Evolutionary conservation across 208 protist genomes (phyloP), one percentile per base, ranked within the genome.

Genomic region (Trypanosoma vivax): DNA sequence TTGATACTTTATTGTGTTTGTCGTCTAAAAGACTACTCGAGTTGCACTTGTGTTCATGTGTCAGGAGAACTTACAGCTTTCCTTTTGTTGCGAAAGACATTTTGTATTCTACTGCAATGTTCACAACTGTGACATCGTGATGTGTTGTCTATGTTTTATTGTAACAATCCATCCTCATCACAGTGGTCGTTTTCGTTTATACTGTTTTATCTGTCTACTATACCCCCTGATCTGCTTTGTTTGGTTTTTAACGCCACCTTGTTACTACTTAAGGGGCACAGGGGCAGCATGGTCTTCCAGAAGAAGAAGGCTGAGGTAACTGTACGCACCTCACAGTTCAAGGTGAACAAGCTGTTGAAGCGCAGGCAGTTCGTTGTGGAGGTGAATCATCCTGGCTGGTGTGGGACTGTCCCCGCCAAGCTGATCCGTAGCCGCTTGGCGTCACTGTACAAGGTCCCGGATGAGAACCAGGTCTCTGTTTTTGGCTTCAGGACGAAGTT

Each of bases 301-400:
- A 94, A 94, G 87, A 90, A 90, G 78, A 94, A 90, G 76, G 80
- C 88, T 34, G 83, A 94, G 70, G 72, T 94, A 63, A 80, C 79
- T 24, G 71, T 97, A 65, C 83, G 86, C 58, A 99, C 96, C 54
- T 88, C 96, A 58, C 98, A 99, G 81, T 99, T 99, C 86, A 96
- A 99, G 81, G 96, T 96, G 70, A 99, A 99, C 96, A 97, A 97
- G 62, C 93, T 99, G 56, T 88, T 99, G 1, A 75, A 82, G 65
- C 95, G 98, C 82, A 99, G 98, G 83, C 98, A 99, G 92, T 98
- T 99, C 77, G 97, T 99, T 66, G 80, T 93, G 37, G 84, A 90
- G 76, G 75, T 92, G 56, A 91, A 80, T 62, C 76, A 90, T 75
- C 83, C 83, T 50, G 67, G 83, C 52, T 92, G 77, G 80, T 88